Percentiles rank a stretch among this genome's conserved stretches.
Conservation (phyloP, 2,329 filamentous ascomycete genomes). For the Golovinomyces cichoracearum region DNA sequence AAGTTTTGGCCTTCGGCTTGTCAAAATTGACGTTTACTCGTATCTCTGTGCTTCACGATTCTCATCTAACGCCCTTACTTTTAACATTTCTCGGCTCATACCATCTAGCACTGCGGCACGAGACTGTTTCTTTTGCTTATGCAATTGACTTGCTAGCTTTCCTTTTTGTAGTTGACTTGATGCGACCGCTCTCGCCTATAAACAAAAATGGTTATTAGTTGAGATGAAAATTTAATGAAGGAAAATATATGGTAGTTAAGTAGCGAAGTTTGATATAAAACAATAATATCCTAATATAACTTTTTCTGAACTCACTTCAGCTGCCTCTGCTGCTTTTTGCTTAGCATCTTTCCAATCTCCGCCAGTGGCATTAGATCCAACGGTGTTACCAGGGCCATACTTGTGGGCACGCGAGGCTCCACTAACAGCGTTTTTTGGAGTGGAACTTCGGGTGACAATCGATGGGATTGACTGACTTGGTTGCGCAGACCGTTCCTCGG, state of each 20-base stretch:
- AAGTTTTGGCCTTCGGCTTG: no score
- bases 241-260: background rate
- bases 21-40: slow-evolving; percentile 20
- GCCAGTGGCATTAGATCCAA: slow-evolving; percentile 18
- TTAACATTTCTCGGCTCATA: slow-evolving; percentile 37
- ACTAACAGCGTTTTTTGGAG: slow-evolving; percentile 21
- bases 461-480: slow-evolving; percentile 21
- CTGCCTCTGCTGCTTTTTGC: slow-evolving; percentile 51
- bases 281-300: slow-evolving; percentile 3
- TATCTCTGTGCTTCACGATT: slow-evolving; percentile 30
- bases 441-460: no score
- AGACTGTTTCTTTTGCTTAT: slow-evolving; percentile 52
- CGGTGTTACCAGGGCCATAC: slow-evolving; percentile 15
- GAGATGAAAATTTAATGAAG: background rate
- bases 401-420: slow-evolving; percentile 40
- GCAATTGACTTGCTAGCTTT: slow-evolving; percentile 44
- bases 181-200: slow-evolving; percentile 11
- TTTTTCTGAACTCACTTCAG: slow-evolving; percentile 36
- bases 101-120: slow-evolving; percentile 40
- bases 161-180: slow-evolving; percentile 23
- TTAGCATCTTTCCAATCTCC: slow-evolving; percentile 30
- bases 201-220: background rate
- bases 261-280: background rate
- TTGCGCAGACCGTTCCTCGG: slow-evolving; percentile 27
- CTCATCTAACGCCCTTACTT: slow-evolving; percentile 36